Percentiles rank a stretch among this genome's conserved stretches.
Evolutionary conservation across 352 stramenopile genomes (phyloP).

Genomic region (Halophytophthora polymorphica): DNA sequence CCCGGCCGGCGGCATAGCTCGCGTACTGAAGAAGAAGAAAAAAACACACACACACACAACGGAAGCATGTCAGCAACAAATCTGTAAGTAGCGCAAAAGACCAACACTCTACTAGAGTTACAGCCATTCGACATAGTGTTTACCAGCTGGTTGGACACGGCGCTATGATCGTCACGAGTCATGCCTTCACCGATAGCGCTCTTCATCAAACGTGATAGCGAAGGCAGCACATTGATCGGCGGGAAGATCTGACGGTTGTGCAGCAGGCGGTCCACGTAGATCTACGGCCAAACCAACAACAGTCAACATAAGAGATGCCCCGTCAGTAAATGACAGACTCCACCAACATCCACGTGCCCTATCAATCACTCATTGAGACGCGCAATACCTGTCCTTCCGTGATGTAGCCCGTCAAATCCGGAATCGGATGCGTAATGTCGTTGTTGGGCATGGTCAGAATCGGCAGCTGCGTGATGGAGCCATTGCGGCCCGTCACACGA

Average conservation of each 20-base stretch:
- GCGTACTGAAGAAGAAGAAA: too few species aligned
- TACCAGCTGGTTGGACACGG: constrained; percentile 99
- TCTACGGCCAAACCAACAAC: constrained; percentile 39
- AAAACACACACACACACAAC: constrained; percentile 8
- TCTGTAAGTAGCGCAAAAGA: too few species aligned
- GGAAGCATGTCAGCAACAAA: constrained; percentile 34
- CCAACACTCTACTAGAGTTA: too few species aligned
- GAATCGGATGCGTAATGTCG: constrained; percentile 99
- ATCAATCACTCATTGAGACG: not conserved
- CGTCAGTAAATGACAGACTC: not conserved
- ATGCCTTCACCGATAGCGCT: constrained; percentile 99
- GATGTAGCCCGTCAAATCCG: constrained; percentile 99
- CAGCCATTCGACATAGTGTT: not conserved
- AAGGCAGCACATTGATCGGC: constrained; percentile 99
- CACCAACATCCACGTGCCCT: not conserved
- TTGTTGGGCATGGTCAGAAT: constrained; percentile 99
- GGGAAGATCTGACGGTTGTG: constrained; percentile 99
- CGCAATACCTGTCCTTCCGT: constrained; percentile 94
- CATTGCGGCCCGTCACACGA: constrained; percentile 96
- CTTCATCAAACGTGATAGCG: constrained; percentile 99
- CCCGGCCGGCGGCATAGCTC: constrained; percentile 91
- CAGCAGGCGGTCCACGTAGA: constrained; percentile 98
- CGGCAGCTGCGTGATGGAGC: constrained; percentile 98
- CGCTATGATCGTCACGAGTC: constrained; percentile 97
- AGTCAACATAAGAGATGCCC: not conserved